These are phyloP conservation scores for Fusarium albidum DNA, from an alignment of 2,329 filamentous ascomycete species.

Conservation along the genomic window DNA sequence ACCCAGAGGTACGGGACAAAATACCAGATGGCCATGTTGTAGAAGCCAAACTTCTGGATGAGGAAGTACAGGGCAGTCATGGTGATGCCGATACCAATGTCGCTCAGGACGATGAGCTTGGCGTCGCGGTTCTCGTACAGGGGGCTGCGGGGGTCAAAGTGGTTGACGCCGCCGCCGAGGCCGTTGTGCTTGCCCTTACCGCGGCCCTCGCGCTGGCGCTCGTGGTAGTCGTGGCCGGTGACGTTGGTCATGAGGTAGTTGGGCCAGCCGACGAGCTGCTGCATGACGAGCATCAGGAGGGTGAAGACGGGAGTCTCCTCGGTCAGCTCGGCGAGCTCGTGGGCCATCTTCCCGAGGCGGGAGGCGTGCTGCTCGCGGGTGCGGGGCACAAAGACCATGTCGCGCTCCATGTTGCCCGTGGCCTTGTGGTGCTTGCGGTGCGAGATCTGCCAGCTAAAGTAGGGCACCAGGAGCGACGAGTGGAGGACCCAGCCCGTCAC, in stretches of 20 bases:
- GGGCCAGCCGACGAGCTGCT: slow-evolving; percentile 94
- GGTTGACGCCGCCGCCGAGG: slow-evolving; percentile 82
- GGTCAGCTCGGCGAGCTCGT: slow-evolving; percentile 87
- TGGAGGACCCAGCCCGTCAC: slow-evolving; percentile 91
- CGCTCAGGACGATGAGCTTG: slow-evolving; percentile 84
- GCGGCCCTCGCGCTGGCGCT: slow-evolving; percentile 89
- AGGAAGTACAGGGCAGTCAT: slow-evolving; percentile 70
- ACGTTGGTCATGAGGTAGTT: slow-evolving; percentile 92
- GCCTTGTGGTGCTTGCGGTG: slow-evolving; percentile 99
- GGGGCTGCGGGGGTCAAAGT: slow-evolving; percentile 89
- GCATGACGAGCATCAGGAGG: slow-evolving; percentile 74
- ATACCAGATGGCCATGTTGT: slow-evolving; percentile 94
- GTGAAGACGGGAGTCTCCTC: slow-evolving; percentile 95
- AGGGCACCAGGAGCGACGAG: slow-evolving; percentile 88
- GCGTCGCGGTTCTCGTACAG: slow-evolving; percentile 93
- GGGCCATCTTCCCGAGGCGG: slow-evolving; percentile 75
- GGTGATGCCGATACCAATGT: slow-evolving; percentile 78
- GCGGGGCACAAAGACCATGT: slow-evolving; percentile 99
- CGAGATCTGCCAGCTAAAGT: slow-evolving; percentile 99
- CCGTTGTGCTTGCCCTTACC: slow-evolving; percentile 94
- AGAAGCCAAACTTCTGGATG: slow-evolving; percentile 80
- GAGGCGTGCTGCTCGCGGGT: slow-evolving; percentile 83
- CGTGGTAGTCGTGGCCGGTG: slow-evolving; percentile 95
- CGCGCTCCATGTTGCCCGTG: slow-evolving; percentile 94
- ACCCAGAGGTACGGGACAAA: slow-evolving; percentile 95